Evolutionary conservation across 192 early-diverging fungal genomes (phyloP).

Genomic region (Umbelopsis sp.): DNA sequence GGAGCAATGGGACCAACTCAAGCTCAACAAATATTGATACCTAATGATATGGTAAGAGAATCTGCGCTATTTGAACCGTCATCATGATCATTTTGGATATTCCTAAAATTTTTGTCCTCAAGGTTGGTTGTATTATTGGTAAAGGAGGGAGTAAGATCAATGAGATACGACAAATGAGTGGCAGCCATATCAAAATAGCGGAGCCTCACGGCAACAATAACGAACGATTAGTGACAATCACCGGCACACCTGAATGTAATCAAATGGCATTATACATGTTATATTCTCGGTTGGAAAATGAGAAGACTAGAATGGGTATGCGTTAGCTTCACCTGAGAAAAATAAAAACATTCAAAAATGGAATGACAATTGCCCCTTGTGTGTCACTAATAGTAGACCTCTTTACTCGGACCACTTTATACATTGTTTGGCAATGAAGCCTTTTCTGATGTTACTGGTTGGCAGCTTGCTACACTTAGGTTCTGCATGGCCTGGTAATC

Average conservation of each 20-base stretch:
- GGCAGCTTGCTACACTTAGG: background rate
- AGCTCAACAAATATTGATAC: constrained; percentile 66
- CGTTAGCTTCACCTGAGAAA: background rate
- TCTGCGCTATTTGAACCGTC: background rate
- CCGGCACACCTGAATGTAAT: constrained; percentile 84
- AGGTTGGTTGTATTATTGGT: constrained; percentile 94
- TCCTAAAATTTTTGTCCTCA: background rate
- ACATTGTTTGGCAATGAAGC: background rate
- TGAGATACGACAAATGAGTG: constrained; percentile 78
- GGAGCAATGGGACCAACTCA: constrained; percentile 37
- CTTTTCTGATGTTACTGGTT: background rate
- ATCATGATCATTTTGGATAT: background rate
- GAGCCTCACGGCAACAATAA: constrained; percentile 64
- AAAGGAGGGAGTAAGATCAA: constrained; percentile 85
- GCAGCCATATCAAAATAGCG: constrained; percentile 89
- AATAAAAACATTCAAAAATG: background rate
- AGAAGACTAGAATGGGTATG: constrained; percentile 52
- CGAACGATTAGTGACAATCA: constrained; percentile 90
- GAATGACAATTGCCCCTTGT: background rate
- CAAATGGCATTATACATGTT: constrained; percentile 92
- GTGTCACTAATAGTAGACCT: background rate
- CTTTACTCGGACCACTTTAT: background rate
- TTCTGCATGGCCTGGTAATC: constrained; percentile 14
- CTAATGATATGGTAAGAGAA: constrained; percentile 60
- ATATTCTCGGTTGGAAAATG: constrained; percentile 85